Percentiles rank a stretch among this genome's conserved stretches.
phyloP scores from a whole-genome alignment of 352 stramenopile species.

The Detonula confervacea region DNA sequence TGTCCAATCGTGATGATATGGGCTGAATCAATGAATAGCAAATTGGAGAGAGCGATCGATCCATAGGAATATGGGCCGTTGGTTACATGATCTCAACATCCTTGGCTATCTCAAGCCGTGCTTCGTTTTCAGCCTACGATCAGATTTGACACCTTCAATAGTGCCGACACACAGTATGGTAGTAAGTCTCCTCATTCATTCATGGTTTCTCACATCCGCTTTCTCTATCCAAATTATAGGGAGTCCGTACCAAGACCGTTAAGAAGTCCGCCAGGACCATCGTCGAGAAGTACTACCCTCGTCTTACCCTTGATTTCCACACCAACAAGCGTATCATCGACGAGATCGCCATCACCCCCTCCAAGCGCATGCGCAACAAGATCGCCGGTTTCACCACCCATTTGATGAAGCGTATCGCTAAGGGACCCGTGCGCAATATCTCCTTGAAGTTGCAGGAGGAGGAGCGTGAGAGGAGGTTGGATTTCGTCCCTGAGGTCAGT shows the following conservation, averaged over 20 bases:
- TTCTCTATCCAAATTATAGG: slow-evolving; percentile 83
- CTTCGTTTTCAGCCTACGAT: slow-evolving; percentile 4
- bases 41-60: too few relatives aligned
- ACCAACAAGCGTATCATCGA: slow-evolving; percentile 98
- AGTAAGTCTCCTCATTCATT: background rate
- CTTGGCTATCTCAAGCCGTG: background rate
- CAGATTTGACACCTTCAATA: background rate
- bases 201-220: background rate
- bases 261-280: slow-evolving; percentile 99
- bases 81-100: slow-evolving; percentile 5
- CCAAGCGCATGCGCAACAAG: slow-evolving; percentile 99
- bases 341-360: slow-evolving; percentile 97
- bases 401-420: slow-evolving; percentile 99
- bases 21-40: background rate
- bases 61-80: too few relatives aligned
- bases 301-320: slow-evolving; percentile 99
- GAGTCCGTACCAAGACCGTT: slow-evolving; percentile 99
- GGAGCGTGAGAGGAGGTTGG: slow-evolving; percentile 98
- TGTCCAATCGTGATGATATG: slow-evolving; percentile 19
- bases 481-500: slow-evolving; percentile 99
- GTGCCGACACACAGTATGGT: background rate
- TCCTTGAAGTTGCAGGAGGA: slow-evolving; percentile 99
- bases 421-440: slow-evolving; percentile 98
- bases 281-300: slow-evolving; percentile 99
- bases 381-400: slow-evolving; percentile 99